Percentiles rank a stretch among this genome's conserved stretches.
These are phyloP conservation scores for Mortierella sp. DNA, from an alignment of 371 early-diverging fungal species.

Conservation along the genomic window DNA sequence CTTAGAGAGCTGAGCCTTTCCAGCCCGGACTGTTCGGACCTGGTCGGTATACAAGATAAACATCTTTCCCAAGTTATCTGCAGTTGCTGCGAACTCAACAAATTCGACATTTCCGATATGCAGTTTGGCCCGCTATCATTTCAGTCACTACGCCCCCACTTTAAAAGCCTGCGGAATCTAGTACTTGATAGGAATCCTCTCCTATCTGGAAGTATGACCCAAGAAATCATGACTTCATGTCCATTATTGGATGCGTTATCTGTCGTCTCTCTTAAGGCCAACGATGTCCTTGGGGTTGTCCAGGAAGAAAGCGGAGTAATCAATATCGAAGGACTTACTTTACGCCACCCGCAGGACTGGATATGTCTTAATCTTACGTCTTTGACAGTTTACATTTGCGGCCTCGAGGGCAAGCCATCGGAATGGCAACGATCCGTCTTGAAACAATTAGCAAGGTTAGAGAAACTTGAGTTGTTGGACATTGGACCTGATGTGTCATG, in stretches of 20 bases:
- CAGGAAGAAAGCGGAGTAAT: background rate
- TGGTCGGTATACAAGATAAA: background rate
- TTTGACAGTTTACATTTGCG: background rate
- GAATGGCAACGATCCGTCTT: background rate
- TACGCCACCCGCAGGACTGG: background rate
- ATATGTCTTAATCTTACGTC: background rate
- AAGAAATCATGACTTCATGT: background rate
- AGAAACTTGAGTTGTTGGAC: background rate
- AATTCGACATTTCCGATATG: background rate
- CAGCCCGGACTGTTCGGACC: background rate
- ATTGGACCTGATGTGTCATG: background rate
- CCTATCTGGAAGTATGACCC: background rate
- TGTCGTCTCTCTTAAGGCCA: background rate
- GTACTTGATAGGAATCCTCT: background rate
- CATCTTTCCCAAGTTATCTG: background rate
- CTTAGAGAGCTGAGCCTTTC: background rate
- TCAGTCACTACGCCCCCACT: background rate
- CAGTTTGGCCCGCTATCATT: background rate
- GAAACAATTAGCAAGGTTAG: background rate
- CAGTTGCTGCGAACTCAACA: background rate
- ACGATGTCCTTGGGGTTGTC: background rate
- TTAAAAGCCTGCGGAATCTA: background rate
- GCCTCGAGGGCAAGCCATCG: background rate
- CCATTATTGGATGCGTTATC: background rate
- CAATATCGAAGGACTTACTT: background rate